Evolutionary conservation across 345 rosid genomes (phyloP), one percentile per base, ranked within the genome.

Genomic region (Iberis pinnata): DNA sequence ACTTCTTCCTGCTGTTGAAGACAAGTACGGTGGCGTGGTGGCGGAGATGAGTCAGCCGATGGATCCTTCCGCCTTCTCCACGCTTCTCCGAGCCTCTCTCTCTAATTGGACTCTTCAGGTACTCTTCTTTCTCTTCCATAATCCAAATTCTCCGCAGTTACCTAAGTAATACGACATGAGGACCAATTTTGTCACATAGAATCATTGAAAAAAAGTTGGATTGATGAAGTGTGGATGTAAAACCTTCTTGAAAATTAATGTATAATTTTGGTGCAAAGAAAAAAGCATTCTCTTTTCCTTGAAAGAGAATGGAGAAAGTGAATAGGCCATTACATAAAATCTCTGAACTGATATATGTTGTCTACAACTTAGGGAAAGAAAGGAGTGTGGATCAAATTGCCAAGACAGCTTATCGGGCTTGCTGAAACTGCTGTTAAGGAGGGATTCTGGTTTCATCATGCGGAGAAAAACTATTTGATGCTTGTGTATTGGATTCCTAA

Each of bases 401-500:
- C 98, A 0, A 87, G 71, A 58, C 63, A 75, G 15, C 76, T 78
- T 9, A 80, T 64, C 9, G 75, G 71, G 69, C 92, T 90, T n/a
- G 76, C 77, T 27, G 95, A 87, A 75, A 60, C 62, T 64, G 84
- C 83, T 26, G 92, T 90, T 31, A 65, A 83, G 86, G 85, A 90
- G 72, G 98, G 95, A 53, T 87, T 87, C 58, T 82, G 81, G 89
- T 84, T 67, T 47, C 98, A 90, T 74, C 98, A 87, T 61, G 98
- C 98, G 3, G 96, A 90, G 70, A 78, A 80, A 17, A 64, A 70
- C 48, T 77, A 87, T 70, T 39, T 90, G 60, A 90, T 90, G 98
- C 92, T 87, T 54, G 85, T 68, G 31, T 68, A 75, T 68, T 87
- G 98, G 95, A 82, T 87, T 67, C 95, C 92, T 14, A 62, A 68